Evolutionary conservation across 768 basidiomycete genomes (phyloP).

Genomic region (Lentinula sp.): DNA sequence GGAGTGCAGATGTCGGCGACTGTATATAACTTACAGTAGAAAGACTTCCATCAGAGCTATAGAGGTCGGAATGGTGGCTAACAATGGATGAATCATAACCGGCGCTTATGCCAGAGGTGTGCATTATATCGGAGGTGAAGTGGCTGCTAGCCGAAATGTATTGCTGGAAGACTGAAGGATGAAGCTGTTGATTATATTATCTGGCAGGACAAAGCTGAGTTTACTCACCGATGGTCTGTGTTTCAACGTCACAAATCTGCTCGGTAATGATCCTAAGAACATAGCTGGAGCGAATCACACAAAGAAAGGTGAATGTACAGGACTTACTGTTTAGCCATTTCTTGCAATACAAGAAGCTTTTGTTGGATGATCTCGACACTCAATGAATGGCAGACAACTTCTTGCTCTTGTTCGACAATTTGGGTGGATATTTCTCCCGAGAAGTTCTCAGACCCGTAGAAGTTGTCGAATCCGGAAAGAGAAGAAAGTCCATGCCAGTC

Average conservation of each 20-base stretch:
- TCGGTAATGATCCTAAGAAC: conserved; percentile 34
- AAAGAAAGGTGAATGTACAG: neutral
- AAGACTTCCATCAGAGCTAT: conserved; percentile 5
- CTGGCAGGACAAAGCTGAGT: neutral
- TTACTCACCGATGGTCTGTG: conserved; percentile 21
- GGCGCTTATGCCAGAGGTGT: conserved; percentile 1
- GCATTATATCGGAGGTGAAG: conserved; percentile 7
- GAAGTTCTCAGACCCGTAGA: conserved; percentile 39
- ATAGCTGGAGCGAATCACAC: neutral
- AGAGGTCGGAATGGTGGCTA: neutral
- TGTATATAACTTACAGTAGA: neutral
- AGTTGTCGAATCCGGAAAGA: conserved; percentile 36
- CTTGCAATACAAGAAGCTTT: conserved; percentile 35
- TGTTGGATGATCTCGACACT: conserved; percentile 38
- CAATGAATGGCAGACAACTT: conserved; percentile 34
- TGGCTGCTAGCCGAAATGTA: conserved; percentile 3
- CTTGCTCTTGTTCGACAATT: conserved; percentile 25
- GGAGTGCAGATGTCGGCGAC: neutral
- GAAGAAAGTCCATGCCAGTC: conserved; percentile 32
- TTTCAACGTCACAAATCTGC: conserved; percentile 44
- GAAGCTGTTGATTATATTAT: neutral
- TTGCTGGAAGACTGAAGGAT: conserved; percentile 8
- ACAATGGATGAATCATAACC: conserved; percentile 8
- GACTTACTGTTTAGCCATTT: conserved; percentile 38
- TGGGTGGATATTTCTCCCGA: conserved; percentile 28